phyloP scores from a whole-genome alignment of 371 early-diverging fungal genomes.

The Lichtheimia ornata region DNA sequence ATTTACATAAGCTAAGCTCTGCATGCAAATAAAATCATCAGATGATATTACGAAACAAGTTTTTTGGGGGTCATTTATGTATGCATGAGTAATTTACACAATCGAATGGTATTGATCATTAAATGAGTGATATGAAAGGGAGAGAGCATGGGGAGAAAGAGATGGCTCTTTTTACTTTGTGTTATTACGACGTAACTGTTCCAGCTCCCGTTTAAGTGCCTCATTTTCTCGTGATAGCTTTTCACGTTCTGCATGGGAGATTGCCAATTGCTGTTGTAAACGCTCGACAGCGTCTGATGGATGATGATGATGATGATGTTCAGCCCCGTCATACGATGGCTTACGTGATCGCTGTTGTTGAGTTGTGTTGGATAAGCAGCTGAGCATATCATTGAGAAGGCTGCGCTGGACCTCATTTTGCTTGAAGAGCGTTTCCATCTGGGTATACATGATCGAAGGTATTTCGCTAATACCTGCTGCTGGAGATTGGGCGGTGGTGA shows the following conservation, averaged over 20 bases:
- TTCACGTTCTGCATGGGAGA: conserved; percentile 51
- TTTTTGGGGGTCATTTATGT: background rate
- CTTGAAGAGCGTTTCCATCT: conserved; percentile 36
- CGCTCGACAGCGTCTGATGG: conserved; percentile 19
- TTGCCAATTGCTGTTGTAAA: conserved; percentile 47
- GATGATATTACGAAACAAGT: background rate
- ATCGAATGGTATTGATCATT: conserved; percentile 3
- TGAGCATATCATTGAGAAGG: conserved; percentile 34
- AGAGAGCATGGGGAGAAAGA: background rate
- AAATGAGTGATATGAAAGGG: background rate
- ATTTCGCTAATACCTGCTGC: background rate
- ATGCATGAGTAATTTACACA: conserved; percentile 1
- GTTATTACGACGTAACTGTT: conserved; percentile 25
- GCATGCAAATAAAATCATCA: background rate
- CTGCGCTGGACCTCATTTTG: conserved; percentile 35
- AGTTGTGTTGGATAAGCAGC: background rate
- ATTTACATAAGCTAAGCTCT: background rate
- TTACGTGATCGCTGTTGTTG: background rate
- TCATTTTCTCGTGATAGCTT: conserved; percentile 57
- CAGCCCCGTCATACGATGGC: too few species aligned
- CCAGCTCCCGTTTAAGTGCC: conserved; percentile 46
- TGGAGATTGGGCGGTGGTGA: conserved; percentile 4
- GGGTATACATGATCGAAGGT: conserved; percentile 19
- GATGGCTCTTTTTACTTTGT: too few species aligned
- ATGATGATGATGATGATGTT: background rate